A percentile compares a stretch with the other conserved stretches of the same genome.
These are phyloP conservation scores for Colletotrichum sp. DNA, from an alignment of 2,329 filamentous ascomycete species.

Conservation along the genomic window DNA sequence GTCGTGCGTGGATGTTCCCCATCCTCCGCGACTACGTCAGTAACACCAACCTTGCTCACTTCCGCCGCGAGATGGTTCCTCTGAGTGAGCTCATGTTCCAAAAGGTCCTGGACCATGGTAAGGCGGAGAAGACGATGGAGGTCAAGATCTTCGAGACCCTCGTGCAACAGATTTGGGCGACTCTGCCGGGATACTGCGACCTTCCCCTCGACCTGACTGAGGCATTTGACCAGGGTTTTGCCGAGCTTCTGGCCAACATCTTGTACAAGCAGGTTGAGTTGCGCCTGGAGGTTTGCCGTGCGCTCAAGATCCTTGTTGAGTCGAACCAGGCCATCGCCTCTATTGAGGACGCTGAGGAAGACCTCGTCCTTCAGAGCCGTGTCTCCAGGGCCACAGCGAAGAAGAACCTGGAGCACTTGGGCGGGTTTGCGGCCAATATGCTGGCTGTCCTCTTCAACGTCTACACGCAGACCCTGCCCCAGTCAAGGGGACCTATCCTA, in stretches of 20 bases:
- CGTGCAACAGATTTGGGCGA: slow-evolving; percentile 94
- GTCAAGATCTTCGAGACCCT: slow-evolving; percentile 98
- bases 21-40: slow-evolving; percentile 87
- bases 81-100: slow-evolving; percentile 92
- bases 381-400: slow-evolving; percentile 77
- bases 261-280: slow-evolving; percentile 92
- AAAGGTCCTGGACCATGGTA: slow-evolving; percentile 81
- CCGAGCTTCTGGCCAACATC: slow-evolving; percentile 88
- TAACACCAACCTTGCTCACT: slow-evolving; percentile 87
- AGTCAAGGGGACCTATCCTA: slow-evolving; percentile 88
- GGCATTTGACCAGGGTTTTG: slow-evolving; percentile 86
- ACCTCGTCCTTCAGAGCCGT: slow-evolving; percentile 78
- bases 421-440: slow-evolving; percentile 82
- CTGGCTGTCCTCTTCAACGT: slow-evolving; percentile 98
- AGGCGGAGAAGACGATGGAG: slow-evolving; percentile 89
- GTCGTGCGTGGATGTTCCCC: slow-evolving; percentile 93
- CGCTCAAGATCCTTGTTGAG: slow-evolving; percentile 85
- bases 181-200: slow-evolving; percentile 93
- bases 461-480: slow-evolving; percentile 93
- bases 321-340: slow-evolving; percentile 84
- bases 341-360: slow-evolving; percentile 72
- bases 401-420: slow-evolving; percentile 83
- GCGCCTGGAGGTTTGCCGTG: slow-evolving; percentile 85
- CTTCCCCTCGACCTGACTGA: slow-evolving; percentile 79
- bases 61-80: slow-evolving; percentile 84